Conservation (phyloP, 768 basidiomycete genomes). For the Kwoniella sp. region DNA sequence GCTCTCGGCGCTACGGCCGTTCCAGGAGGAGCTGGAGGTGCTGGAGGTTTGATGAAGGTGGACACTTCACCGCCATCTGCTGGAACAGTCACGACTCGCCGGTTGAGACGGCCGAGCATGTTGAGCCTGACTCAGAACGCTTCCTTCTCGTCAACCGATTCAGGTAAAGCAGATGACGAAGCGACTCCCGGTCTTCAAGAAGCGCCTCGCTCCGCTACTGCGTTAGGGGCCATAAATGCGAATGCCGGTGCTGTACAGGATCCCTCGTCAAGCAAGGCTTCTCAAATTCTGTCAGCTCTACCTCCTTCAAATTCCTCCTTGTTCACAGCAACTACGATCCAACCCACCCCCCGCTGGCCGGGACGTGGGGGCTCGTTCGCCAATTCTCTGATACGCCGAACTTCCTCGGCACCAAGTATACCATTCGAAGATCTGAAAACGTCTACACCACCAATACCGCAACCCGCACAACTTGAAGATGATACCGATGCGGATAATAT, state of each 20-base stretch:
- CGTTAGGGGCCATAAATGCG: not conserved
- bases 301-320: not conserved
- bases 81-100: slow-evolving; percentile 26
- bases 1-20: not conserved
- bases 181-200: slow-evolving; percentile 13
- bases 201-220: not conserved
- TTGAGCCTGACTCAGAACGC: slow-evolving; percentile 36
- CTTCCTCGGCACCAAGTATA: slow-evolving; percentile 29
- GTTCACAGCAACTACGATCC: slow-evolving; percentile 16
- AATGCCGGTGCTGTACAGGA: slow-evolving; percentile 8
- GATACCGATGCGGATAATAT: not conserved
- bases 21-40: not conserved
- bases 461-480: slow-evolving; percentile 7
- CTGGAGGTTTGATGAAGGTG: slow-evolving; percentile 5
- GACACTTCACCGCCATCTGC: slow-evolving; percentile 29
- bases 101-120: slow-evolving; percentile 44
- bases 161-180: slow-evolving; percentile 23
- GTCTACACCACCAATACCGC: slow-evolving; percentile 34
- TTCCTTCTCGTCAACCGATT: slow-evolving; percentile 13
- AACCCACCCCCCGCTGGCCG: slow-evolving; percentile 40
- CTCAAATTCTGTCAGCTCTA: slow-evolving; percentile 2
- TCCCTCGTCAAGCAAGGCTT: slow-evolving; percentile 17
- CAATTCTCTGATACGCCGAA: slow-evolving; percentile 22
- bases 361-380: slow-evolving; percentile 13
- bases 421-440: slow-evolving; percentile 42